phyloP scores from a whole-genome alignment of 805 yeast genomes.

The Cyberlindnera mycetangii region DNA sequence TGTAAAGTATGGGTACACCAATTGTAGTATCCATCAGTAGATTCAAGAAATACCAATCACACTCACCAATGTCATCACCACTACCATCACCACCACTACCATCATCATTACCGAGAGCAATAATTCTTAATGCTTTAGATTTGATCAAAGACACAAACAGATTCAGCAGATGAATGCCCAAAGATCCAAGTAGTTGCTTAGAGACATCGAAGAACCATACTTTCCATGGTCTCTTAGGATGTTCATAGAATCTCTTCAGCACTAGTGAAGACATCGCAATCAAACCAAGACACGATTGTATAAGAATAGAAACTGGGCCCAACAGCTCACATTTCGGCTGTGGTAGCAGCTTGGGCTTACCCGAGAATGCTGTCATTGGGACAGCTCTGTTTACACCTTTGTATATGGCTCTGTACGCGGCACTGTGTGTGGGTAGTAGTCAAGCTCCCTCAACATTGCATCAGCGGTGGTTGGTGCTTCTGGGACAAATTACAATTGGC shows the following conservation, averaged over 20 bases:
- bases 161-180: slow-evolving; percentile 79
- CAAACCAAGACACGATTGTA: slow-evolving; percentile 75
- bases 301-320: slow-evolving; percentile 82
- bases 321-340: slow-evolving; percentile 53
- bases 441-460: no score
- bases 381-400: no score
- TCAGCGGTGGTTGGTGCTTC: no score
- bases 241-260: slow-evolving; percentile 72
- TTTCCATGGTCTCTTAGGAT: slow-evolving; percentile 83
- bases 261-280: slow-evolving; percentile 73
- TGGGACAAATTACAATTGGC: no score
- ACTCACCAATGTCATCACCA: slow-evolving; percentile 61
- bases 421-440: no score
- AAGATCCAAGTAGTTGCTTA: slow-evolving; percentile 85
- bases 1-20: slow-evolving; percentile 83
- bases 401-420: no score
- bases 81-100: slow-evolving; percentile 23
- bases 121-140: slow-evolving; percentile 31
- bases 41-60: slow-evolving; percentile 93
- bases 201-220: slow-evolving; percentile 89
- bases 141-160: slow-evolving; percentile 62
- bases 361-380: no score
- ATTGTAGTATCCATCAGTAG: slow-evolving; percentile 88
- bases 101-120: background rate
- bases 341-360: slow-evolving; percentile 16